Base-by-base conservation (phyloP, 2,329 filamentous ascomycete genomes). In the Arthrinium phaeospermum region DNA sequence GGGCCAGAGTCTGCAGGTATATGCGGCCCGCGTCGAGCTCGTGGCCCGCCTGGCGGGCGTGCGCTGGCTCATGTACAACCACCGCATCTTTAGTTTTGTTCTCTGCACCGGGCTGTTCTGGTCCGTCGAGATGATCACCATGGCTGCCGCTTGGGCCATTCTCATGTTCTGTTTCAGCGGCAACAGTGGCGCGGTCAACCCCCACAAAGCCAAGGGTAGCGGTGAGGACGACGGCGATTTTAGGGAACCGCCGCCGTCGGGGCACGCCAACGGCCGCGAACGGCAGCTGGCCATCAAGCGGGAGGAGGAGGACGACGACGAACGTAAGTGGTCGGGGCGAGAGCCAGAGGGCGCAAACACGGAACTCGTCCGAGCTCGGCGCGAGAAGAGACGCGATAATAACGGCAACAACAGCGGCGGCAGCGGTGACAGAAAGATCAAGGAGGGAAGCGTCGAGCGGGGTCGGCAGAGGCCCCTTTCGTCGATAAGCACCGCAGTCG, bases 41-140 rank as follows among this genome's bases (percentile, higher is more conserved):
- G 91, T 89, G 41, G 95, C 96, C 5, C 88, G 91, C 70, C 91
- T 98, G 75, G 87, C 88, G 14, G 96, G 96, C 0, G 81, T 98
- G 73, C 86, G 93, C 68, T 96, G 93, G 90, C 78, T 95, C 71
- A 97, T 99, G 93, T 96, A 96, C 78, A 91, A 94, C 74, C 92
- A 96, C 83, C 90, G 93, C 16, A 78, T 96, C 47, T 81, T 90
- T 1, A 91, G 91, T 6, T 95, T 94, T 72, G 70, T 93, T 0
- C 78, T 91, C 0, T 93, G 95, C 77, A 93, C 91, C 0, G 81
- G 85, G 0, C 76, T 89, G 0, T 98, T 98, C 82, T 98, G 95
- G 94, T 80, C 85, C 1, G 89, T 90, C 16, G 94, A 96, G 79
- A 86, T 97, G 77, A 75, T 90, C 0, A 92, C 91, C 57, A 89